These are phyloP conservation scores for Pichia sp. DNA, from an alignment of 1,139 yeast genomes.

Conservation along the genomic window DNA sequence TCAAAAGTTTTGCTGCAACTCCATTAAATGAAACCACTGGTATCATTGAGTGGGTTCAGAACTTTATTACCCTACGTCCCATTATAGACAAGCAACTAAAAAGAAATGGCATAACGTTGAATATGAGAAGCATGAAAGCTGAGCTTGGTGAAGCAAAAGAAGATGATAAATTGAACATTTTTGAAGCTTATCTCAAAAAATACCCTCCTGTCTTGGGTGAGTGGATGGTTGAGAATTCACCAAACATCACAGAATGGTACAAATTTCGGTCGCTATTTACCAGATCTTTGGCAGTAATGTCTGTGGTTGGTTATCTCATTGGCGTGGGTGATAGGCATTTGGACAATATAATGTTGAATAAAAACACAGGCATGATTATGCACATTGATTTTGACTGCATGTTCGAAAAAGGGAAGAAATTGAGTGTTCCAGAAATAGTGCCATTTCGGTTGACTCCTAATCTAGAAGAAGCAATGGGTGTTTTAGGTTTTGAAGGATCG, in stretches of 20 bases:
- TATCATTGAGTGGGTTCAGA: slow-evolving; percentile 86
- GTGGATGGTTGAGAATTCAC: slow-evolving; percentile 86
- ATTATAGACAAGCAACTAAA: slow-evolving; percentile 40
- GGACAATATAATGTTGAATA: slow-evolving; percentile 77
- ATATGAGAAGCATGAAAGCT: slow-evolving; percentile 12
- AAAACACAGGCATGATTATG: slow-evolving; percentile 70
- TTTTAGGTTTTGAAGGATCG: slow-evolving; percentile 85
- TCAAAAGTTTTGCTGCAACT: slow-evolving; percentile 82
- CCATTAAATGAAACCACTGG: slow-evolving; percentile 88
- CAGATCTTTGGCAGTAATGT: slow-evolving; percentile 91
- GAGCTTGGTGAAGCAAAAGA: slow-evolving; percentile 30
- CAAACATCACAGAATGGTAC: slow-evolving; percentile 89
- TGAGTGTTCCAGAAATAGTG: slow-evolving; percentile 83
- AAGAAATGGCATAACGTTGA: slow-evolving; percentile 9
- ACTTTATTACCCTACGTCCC: slow-evolving; percentile 75
- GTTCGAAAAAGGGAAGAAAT: slow-evolving; percentile 67
- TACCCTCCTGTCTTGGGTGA: slow-evolving; percentile 76
- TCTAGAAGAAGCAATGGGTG: slow-evolving; percentile 88
- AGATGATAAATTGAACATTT: slow-evolving; percentile 32
- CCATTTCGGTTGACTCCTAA: slow-evolving; percentile 91
- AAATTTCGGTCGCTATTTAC: slow-evolving; percentile 69
- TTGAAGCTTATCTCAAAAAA: slow-evolving; percentile 34
- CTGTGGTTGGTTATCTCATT: slow-evolving; percentile 87
- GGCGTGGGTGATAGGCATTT: slow-evolving; percentile 96
- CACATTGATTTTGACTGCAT: slow-evolving; percentile 97